These are phyloP conservation scores for Coemansia sp. DNA, from an alignment of 192 early-diverging fungal species.

Conservation along the genomic window DNA sequence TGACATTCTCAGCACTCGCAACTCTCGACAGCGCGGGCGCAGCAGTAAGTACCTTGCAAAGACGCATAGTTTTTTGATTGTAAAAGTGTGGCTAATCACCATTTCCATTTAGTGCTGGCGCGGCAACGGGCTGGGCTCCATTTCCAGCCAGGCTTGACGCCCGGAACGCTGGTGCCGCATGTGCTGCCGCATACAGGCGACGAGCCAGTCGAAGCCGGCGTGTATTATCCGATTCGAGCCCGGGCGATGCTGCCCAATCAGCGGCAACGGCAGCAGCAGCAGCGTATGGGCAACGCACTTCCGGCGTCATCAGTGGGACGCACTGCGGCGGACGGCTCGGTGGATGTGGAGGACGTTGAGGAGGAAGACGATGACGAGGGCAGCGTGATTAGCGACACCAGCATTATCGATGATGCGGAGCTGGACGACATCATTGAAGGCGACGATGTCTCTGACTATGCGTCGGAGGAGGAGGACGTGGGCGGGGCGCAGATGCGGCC, in stretches of 20 bases:
- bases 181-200: conserved; percentile 30
- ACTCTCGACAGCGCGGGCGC: conserved; percentile 17
- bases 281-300: conserved; percentile 4
- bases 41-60: conserved; percentile 18
- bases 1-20: conserved; percentile 32
- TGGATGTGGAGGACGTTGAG: conserved; percentile 46
- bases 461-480: not conserved
- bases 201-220: conserved; percentile 40
- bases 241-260: conserved; percentile 42
- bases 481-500: conserved; percentile 6
- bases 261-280: conserved; percentile 22
- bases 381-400: conserved; percentile 6
- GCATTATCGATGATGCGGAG: conserved; percentile 13
- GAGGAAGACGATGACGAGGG: conserved; percentile 5
- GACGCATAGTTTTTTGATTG: not conserved
- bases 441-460: conserved; percentile 5
- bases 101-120: conserved; percentile 8
- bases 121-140: conserved; percentile 14
- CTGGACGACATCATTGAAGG: conserved; percentile 8
- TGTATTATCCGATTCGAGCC: conserved; percentile 41
- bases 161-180: conserved; percentile 13
- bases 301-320: conserved; percentile 4
- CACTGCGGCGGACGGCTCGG: conserved; percentile 35
- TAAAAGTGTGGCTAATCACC: not conserved
- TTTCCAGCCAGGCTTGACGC: conserved; percentile 2